phyloP scores from a whole-genome alignment of 192 early-diverging fungal genomes.

The Funneliformis mosseae region DNA sequence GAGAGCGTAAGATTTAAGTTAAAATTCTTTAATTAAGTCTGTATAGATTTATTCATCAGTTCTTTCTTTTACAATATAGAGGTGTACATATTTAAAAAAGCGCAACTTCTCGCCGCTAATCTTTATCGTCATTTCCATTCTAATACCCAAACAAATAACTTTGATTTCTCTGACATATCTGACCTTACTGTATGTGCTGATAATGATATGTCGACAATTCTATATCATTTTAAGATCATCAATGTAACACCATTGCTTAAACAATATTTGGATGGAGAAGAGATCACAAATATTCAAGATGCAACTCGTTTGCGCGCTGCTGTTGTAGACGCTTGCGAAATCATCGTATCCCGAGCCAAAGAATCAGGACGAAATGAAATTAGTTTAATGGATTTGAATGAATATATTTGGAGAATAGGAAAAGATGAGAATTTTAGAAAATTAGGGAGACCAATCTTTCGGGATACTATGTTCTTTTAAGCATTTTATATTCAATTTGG shows the following conservation, averaged over 20 bases:
- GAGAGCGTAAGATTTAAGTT: constrained; percentile 36
- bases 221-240: constrained; percentile 60
- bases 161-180: constrained; percentile 68
- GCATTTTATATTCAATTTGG: not conserved
- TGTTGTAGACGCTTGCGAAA: constrained; percentile 64
- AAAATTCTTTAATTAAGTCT: not conserved
- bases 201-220: constrained; percentile 72
- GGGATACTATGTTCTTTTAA: constrained; percentile 72
- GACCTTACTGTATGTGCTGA: constrained; percentile 74
- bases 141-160: constrained; percentile 48
- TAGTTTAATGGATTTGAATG: constrained; percentile 57
- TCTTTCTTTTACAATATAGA: not conserved
- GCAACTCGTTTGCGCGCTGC: constrained; percentile 70
- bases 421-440: constrained; percentile 66
- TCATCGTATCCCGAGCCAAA: constrained; percentile 52
- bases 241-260: constrained; percentile 48
- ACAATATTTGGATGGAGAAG: constrained; percentile 49
- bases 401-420: constrained; percentile 74
- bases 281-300: constrained; percentile 53
- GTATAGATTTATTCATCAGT: not conserved
- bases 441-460: constrained; percentile 58
- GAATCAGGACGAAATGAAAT: constrained; percentile 41
- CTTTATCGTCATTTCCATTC: constrained; percentile 62
- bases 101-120: constrained; percentile 70
- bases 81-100: constrained; percentile 79